Conservation (phyloP, 225 moss, liverwort and hornwort genomes). For the Bryoerythrophyllum caledonicum region DNA sequence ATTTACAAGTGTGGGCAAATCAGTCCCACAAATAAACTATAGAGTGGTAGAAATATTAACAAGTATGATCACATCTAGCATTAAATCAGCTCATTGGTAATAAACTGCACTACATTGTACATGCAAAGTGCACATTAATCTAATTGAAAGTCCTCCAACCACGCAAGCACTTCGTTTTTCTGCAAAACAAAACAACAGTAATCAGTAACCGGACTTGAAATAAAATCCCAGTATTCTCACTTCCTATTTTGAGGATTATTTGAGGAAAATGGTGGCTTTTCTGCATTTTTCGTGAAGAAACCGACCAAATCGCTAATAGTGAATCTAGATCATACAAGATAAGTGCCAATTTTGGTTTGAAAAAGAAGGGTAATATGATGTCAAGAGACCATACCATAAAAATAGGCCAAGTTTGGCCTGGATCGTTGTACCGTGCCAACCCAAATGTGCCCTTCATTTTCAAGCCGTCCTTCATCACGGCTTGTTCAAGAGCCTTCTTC, state of each 20-base stretch:
- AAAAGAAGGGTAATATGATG: not conserved
- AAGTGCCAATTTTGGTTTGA: no score
- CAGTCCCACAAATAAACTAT: not conserved
- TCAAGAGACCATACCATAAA: slow-evolving; percentile 57
- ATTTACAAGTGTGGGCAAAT: not conserved
- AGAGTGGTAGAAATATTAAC: slow-evolving; percentile 14
- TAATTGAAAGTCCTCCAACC: slow-evolving; percentile 74
- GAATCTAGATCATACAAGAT: not conserved
- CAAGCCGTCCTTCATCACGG: slow-evolving; percentile 59
- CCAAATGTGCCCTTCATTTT: slow-evolving; percentile 63
- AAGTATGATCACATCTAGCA: not conserved
- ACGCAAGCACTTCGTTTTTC: slow-evolving; percentile 94
- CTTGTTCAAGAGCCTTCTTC: slow-evolving; percentile 51
- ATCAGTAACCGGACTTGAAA: not conserved
- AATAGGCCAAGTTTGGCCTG: slow-evolving; percentile 74
- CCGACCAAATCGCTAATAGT: no score
- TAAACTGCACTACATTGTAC: not conserved
- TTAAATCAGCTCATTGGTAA: not conserved
- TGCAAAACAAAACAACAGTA: slow-evolving; percentile 29
- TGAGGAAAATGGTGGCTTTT: no score
- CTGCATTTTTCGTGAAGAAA: no score
- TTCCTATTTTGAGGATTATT: no score
- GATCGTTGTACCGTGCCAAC: slow-evolving; percentile 94
- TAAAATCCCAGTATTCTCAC: no score
- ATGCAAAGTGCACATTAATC: slow-evolving; percentile 25